A percentile compares a stretch with the other conserved stretches of the same genome.
phyloP scores from a whole-genome alignment of 2,329 filamentous ascomycete genomes.

The Leptographium lundbergii region DNA sequence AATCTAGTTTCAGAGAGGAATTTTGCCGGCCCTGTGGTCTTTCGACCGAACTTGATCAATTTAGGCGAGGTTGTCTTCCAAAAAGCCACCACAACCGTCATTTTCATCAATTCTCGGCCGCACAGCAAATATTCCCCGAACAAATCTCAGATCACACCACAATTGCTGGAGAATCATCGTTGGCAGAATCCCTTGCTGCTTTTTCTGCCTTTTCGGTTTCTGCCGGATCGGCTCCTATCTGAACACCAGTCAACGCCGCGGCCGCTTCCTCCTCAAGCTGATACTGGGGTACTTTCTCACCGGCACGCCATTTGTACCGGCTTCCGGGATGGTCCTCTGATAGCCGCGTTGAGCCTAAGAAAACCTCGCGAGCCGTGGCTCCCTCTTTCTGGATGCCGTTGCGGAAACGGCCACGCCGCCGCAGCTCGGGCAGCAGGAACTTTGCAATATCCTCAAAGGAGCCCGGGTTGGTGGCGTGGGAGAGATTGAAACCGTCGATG shows the following conservation, averaged over 20 bases:
- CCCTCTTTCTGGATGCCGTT: background rate
- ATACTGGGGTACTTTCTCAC: background rate
- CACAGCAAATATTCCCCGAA: too few species aligned
- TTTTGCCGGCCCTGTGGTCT: too few species aligned
- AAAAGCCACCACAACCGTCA: too few species aligned
- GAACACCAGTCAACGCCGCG: background rate
- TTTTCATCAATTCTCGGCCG: too few species aligned
- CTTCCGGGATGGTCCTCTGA: slow-evolving; percentile 3
- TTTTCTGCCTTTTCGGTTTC: too few species aligned
- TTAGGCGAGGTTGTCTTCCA: too few species aligned
- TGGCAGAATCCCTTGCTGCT: too few species aligned
- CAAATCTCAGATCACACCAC: too few species aligned
- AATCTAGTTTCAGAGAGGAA: too few species aligned
- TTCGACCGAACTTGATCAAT: too few species aligned
- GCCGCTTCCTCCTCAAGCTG: background rate
- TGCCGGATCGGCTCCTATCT: too few species aligned
- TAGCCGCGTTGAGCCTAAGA: slow-evolving; percentile 1
- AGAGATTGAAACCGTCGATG: slow-evolving; percentile 64
- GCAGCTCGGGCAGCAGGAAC: slow-evolving; percentile 49
- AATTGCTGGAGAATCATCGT: too few species aligned
- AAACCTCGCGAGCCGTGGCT: slow-evolving; percentile 7
- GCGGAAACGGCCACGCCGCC: slow-evolving; percentile 29
- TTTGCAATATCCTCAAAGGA: slow-evolving; percentile 53
- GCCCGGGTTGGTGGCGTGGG: slow-evolving; percentile 32
- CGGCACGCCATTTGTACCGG: slow-evolving; percentile 1